Evolutionary conservation across 2,329 filamentous ascomycete genomes (phyloP).

Genomic region (Cordyceps fumosorosea): DNA sequence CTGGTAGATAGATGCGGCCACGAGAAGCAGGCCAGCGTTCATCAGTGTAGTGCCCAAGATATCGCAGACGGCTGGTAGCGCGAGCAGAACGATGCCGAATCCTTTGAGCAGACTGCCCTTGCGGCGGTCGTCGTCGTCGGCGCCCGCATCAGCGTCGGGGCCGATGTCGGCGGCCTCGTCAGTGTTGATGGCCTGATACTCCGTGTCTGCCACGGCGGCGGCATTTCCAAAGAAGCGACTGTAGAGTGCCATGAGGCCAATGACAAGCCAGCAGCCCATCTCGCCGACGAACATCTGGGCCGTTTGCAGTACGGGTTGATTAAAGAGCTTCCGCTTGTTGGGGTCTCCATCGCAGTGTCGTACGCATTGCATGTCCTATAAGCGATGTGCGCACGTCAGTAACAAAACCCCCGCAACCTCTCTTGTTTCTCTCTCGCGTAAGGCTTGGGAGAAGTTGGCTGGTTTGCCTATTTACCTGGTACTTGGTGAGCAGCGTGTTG

Average conservation of each 20-base stretch:
- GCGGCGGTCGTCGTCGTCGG: conserved; percentile 27
- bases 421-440: neutral
- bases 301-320: conserved; percentile 94
- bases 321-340: conserved; percentile 67
- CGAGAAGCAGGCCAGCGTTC: conserved; percentile 91
- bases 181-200: conserved; percentile 59
- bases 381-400: neutral
- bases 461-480: conserved; percentile 56
- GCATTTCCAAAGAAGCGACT: conserved; percentile 43
- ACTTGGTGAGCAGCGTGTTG: conserved; percentile 96
- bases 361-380: conserved; percentile 91
- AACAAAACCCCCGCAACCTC: neutral
- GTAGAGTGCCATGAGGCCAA: conserved; percentile 64
- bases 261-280: conserved; percentile 90
- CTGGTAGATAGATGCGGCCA: conserved; percentile 94
- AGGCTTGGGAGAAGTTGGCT: conserved; percentile 17
- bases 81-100: conserved; percentile 65
- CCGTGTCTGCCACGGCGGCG: conserved; percentile 37
- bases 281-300: conserved; percentile 98
- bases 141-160: conserved; percentile 34
- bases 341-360: conserved; percentile 68
- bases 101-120: conserved; percentile 61
- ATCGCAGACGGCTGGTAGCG: conserved; percentile 85
- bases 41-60: conserved; percentile 94
- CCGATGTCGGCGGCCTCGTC: conserved; percentile 37